Percentiles rank a stretch among this genome's conserved stretches.
Conservation (phyloP, 805 yeast species). For the Ogataea haglerorum region DNA sequence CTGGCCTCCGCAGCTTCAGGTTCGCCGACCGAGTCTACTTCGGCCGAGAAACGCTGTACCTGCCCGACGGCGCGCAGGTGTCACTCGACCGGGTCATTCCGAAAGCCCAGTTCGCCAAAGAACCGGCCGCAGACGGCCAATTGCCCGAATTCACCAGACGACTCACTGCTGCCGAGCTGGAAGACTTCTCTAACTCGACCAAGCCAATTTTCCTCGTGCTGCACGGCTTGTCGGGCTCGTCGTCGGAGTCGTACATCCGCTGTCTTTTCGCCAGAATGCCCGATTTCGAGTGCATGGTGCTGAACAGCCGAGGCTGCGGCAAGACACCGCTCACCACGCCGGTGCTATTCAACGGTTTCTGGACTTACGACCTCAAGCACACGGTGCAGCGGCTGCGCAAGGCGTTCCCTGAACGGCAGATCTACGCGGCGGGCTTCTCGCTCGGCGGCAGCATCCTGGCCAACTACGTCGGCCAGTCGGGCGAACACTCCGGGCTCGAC, state of each 20-base stretch:
- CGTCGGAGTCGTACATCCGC: constrained; percentile 75
- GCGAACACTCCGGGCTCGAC: constrained; percentile 40
- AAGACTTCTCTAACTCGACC: constrained; percentile 23
- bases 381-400: constrained; percentile 48
- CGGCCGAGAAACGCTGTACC: constrained; percentile 62
- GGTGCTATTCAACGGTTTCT: constrained; percentile 62
- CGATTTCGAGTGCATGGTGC: constrained; percentile 62
- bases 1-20: constrained; percentile 53
- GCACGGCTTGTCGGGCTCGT: constrained; percentile 84
- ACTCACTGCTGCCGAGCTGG: constrained; percentile 45
- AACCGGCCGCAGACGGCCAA: not conserved
- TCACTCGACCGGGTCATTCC: constrained; percentile 67
- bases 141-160: constrained; percentile 55
- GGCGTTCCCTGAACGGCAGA: constrained; percentile 57
- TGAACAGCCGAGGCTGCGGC: constrained; percentile 77
- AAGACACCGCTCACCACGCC: constrained; percentile 66
- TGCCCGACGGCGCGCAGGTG: constrained; percentile 66
- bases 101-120: constrained; percentile 33
- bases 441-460: constrained; percentile 71
- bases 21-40: constrained; percentile 57
- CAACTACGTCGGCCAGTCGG: constrained; percentile 69
- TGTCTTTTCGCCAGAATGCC: constrained; percentile 42
- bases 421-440: constrained; percentile 74
- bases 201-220: constrained; percentile 61
- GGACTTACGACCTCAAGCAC: constrained; percentile 66